phyloP scores from a whole-genome alignment of 768 basidiomycete species.

The Tulasnella sp. region DNA sequence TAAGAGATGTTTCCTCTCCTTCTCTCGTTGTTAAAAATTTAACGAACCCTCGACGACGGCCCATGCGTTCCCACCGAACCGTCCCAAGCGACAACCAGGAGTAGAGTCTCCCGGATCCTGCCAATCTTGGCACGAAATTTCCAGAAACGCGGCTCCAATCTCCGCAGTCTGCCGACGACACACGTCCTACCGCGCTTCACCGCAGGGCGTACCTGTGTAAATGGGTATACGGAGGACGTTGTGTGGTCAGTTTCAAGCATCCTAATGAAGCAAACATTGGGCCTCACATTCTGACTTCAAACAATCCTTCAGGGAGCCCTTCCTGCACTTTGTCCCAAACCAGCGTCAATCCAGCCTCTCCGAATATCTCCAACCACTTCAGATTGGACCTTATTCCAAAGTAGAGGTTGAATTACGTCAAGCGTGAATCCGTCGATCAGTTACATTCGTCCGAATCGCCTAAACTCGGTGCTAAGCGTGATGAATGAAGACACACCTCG shows the following conservation, averaged over 20 bases:
- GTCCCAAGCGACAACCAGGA: not conserved
- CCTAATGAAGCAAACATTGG: too few relatives aligned
- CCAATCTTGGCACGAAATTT: not conserved
- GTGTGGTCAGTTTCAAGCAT: too few relatives aligned
- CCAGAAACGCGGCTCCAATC: not conserved
- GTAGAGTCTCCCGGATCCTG: not conserved
- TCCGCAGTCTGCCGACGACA: not conserved
- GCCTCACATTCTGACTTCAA: conserved; percentile 71
- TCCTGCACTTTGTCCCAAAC: conserved; percentile 66
- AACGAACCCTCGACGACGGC: not conserved
- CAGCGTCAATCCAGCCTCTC: conserved; percentile 57
- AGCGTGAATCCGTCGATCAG: not conserved
- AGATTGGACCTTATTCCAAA: conserved; percentile 52
- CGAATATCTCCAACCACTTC: conserved; percentile 70
- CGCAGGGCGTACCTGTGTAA: not conserved
- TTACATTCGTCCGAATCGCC: conserved; percentile 2
- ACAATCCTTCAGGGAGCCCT: conserved; percentile 74
- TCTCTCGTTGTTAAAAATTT: not conserved
- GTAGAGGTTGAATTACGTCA: not conserved
- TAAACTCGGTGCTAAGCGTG: not conserved
- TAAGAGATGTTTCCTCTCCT: too few relatives aligned
- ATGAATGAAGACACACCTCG: conserved; percentile 41
- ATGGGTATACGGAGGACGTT: not conserved
- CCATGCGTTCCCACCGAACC: not conserved
- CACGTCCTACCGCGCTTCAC: not conserved